Percentiles rank a stretch among this genome's conserved stretches.
These are phyloP conservation scores for Tagetes erecta DNA, from an alignment of 129 eudicot species.

Conservation along the genomic window DNA sequence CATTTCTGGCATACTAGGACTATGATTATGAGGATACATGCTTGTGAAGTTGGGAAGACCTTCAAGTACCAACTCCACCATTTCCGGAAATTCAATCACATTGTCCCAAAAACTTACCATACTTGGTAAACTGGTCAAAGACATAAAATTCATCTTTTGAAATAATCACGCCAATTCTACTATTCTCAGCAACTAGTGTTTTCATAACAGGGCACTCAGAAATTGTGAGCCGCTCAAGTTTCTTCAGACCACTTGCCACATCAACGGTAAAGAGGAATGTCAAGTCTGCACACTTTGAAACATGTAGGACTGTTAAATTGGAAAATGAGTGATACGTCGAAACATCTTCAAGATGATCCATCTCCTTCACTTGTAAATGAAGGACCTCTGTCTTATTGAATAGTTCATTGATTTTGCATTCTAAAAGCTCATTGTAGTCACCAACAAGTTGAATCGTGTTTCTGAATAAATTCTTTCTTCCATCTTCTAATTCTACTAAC, in stretches of 20 bases:
- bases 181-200: not conserved
- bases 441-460: not conserved
- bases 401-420: not conserved
- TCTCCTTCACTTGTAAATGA: not conserved
- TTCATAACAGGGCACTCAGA: not conserved
- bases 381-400: not conserved
- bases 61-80: not conserved
- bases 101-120: not conserved
- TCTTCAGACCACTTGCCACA: not conserved
- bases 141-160: not conserved
- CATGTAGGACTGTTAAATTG: not conserved
- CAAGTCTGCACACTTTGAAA: not conserved
- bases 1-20: not conserved
- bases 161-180: not conserved
- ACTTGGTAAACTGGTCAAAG: not conserved
- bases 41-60: not conserved
- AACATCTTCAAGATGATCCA: not conserved
- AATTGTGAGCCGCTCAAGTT: slow-evolving; percentile 5
- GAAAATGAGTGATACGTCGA: not conserved
- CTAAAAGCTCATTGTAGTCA: not conserved
- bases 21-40: not conserved
- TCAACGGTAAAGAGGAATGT: not conserved
- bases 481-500: not conserved
- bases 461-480: not conserved
- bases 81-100: not conserved